phyloP scores from a whole-genome alignment of 73 alveolate genomes.

The Tetrahymena malaccensis region DNA sequence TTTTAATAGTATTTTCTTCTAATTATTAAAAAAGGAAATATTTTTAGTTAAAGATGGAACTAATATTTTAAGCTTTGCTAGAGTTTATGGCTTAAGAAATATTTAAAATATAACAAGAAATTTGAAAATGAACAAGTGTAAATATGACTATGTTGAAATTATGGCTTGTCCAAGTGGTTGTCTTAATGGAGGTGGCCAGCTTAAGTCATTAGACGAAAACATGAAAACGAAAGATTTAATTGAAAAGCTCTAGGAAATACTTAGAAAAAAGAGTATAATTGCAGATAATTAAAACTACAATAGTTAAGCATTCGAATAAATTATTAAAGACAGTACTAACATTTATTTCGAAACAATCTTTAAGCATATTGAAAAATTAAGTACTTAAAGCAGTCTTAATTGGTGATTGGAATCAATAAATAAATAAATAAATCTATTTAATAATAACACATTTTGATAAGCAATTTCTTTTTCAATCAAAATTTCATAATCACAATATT shows the following conservation, averaged over 20 bases:
- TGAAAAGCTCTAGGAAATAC: not conserved
- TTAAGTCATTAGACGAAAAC: not conserved
- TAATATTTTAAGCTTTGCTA: conserved; percentile 46
- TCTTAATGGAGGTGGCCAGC: conserved; percentile 95
- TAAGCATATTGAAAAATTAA: not conserved
- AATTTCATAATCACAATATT: too few species aligned
- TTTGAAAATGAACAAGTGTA: conserved; percentile 67
- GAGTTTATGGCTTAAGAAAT: conserved; percentile 90
- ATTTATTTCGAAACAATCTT: not conserved
- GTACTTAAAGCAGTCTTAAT: not conserved
- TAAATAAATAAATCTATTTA: too few species aligned
- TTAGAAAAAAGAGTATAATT: not conserved
- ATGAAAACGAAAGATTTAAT: not conserved
- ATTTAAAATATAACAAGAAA: conserved; percentile 80
- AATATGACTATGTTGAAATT: conserved; percentile 88
- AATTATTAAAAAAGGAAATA: conserved; percentile 42
- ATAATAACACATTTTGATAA: too few species aligned
- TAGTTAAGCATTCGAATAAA: not conserved
- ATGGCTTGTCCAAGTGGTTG: conserved; percentile 99
- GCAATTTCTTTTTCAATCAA: not conserved
- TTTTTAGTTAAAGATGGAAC: conserved; percentile 15
- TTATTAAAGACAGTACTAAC: not conserved
- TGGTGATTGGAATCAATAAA: not conserved
- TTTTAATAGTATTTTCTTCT: too few species aligned
- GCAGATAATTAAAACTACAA: not conserved